A percentile compares a stretch with the other conserved stretches of the same genome.
Conservation (phyloP, 2,329 filamentous ascomycete genomes). For the Piedraia hortae region DNA sequence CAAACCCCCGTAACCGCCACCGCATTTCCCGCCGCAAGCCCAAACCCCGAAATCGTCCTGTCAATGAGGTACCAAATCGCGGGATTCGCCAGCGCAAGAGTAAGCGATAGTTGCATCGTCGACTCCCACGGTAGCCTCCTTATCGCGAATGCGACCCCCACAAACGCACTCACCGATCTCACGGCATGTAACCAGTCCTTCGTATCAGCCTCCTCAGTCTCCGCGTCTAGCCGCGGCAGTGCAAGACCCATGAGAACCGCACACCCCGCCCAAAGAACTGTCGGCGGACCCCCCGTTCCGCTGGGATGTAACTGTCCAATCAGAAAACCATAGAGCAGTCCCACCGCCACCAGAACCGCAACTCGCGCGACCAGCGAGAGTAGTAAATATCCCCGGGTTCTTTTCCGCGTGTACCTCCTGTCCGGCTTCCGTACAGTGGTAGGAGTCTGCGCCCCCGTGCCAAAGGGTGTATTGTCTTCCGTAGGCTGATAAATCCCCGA, state of each 20-base stretch:
- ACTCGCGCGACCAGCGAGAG: constrained; percentile 17
- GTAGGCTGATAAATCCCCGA: constrained; percentile 68
- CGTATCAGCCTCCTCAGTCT: constrained; percentile 2
- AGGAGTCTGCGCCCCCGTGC: constrained; percentile 47
- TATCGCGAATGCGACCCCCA: constrained; percentile 55
- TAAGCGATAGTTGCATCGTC: constrained; percentile 73
- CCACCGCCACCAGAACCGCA: constrained; percentile 46
- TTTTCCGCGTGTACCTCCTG: constrained; percentile 5
- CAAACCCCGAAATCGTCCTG: constrained; percentile 57
- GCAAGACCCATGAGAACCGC: constrained; percentile 54
- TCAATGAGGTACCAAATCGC: constrained; percentile 93
- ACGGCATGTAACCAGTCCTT: constrained; percentile 41
- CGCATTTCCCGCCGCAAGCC: constrained; percentile 49
- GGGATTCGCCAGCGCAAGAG: constrained; percentile 72
- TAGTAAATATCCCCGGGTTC: constrained; percentile 8
- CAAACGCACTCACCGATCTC: constrained; percentile 40
- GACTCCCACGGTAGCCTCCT: constrained; percentile 81
- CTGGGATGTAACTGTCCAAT: constrained; percentile 55
- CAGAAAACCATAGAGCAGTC: constrained; percentile 56
- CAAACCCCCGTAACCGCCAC: constrained; percentile 46
- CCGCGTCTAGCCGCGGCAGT: constrained; percentile 52
- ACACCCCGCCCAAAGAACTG: constrained; percentile 53
- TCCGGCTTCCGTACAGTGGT: constrained; percentile 7
- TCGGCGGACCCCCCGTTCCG: constrained; percentile 33
- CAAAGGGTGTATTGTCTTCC: constrained; percentile 31